These are phyloP conservation scores for Plasmodium ovale DNA, from an alignment of 169 alveolate genomes.

Conservation along the genomic window DNA sequence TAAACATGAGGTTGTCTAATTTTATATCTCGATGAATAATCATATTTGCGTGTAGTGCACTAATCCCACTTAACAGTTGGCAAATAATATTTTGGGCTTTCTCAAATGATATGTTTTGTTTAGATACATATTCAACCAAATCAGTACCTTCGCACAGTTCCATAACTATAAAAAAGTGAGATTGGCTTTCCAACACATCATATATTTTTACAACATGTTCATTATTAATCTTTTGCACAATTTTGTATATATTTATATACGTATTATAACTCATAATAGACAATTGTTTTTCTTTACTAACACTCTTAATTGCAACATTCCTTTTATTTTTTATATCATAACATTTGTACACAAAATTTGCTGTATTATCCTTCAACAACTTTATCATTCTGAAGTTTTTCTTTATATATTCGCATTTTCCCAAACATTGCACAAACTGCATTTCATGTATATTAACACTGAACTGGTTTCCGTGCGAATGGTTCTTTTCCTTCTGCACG, in stretches of 20 bases:
- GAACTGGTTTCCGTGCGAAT: neutral
- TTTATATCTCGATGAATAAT: slow-evolving; percentile 72
- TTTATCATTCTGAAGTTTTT: slow-evolving; percentile 35
- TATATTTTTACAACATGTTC: slow-evolving; percentile 60
- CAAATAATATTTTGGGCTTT: slow-evolving; percentile 55
- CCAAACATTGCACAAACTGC: slow-evolving; percentile 23
- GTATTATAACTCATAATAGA: slow-evolving; percentile 73
- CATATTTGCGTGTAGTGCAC: slow-evolving; percentile 42
- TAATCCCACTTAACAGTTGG: slow-evolving; percentile 50
- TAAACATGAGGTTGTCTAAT: slow-evolving; percentile 63
- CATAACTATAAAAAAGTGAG: slow-evolving; percentile 67
- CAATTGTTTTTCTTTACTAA: slow-evolving; percentile 52
- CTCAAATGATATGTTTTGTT: slow-evolving; percentile 52
- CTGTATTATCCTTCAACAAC: slow-evolving; percentile 37
- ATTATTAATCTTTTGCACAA: slow-evolving; percentile 41
- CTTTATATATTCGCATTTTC: slow-evolving; percentile 52
- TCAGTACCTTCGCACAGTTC: slow-evolving; percentile 73
- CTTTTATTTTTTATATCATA: slow-evolving; percentile 22
- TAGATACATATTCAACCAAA: slow-evolving; percentile 72
- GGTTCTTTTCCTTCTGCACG: neutral
- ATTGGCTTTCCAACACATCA: slow-evolving; percentile 43
- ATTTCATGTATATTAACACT: neutral
- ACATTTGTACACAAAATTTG: slow-evolving; percentile 64
- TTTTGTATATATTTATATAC: slow-evolving; percentile 44
- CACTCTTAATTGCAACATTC: slow-evolving; percentile 61